Evolutionary conservation across 2,329 filamentous ascomycete genomes (phyloP).

Genomic region (Aureobasidium sp.): DNA sequence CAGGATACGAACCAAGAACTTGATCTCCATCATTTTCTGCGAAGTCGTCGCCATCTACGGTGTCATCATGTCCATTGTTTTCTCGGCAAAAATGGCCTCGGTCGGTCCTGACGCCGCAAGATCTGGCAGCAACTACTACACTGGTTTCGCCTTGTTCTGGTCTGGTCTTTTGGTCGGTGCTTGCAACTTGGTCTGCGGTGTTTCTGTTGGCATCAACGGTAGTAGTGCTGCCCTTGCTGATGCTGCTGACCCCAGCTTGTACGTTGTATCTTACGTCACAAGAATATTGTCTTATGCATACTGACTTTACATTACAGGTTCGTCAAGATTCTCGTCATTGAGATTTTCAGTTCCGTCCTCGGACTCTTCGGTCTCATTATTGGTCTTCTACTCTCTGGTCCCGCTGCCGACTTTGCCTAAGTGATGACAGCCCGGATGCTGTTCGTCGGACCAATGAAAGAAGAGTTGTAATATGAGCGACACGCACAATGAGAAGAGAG

Average conservation of each 20-base stretch:
- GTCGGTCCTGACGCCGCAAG: slow-evolving; percentile 60
- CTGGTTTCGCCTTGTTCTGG: slow-evolving; percentile 95
- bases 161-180: slow-evolving; percentile 85
- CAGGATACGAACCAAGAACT: slow-evolving; percentile 96
- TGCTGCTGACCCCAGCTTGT: slow-evolving; percentile 86
- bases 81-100: slow-evolving; percentile 75
- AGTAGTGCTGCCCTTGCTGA: slow-evolving; percentile 94
- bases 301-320: slow-evolving; percentile 58
- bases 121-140: slow-evolving; percentile 79
- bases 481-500: neutral
- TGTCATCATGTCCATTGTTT: slow-evolving; percentile 99
- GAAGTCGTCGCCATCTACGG: slow-evolving; percentile 99
- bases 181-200: slow-evolving; percentile 93
- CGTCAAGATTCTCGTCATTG: slow-evolving; percentile 97
- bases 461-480: neutral
- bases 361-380: slow-evolving; percentile 95
- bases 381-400: slow-evolving; percentile 78
- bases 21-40: slow-evolving; percentile 99
- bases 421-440: neutral
- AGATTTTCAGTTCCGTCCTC: slow-evolving; percentile 97
- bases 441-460: neutral
- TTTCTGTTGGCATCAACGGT: slow-evolving; percentile 96
- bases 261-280: slow-evolving; percentile 34
- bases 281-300: neutral
- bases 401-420: slow-evolving; percentile 64